Base-by-base conservation (phyloP, 1,284 basidiomycete genomes). In the Microbotryomycetes sp. region DNA sequence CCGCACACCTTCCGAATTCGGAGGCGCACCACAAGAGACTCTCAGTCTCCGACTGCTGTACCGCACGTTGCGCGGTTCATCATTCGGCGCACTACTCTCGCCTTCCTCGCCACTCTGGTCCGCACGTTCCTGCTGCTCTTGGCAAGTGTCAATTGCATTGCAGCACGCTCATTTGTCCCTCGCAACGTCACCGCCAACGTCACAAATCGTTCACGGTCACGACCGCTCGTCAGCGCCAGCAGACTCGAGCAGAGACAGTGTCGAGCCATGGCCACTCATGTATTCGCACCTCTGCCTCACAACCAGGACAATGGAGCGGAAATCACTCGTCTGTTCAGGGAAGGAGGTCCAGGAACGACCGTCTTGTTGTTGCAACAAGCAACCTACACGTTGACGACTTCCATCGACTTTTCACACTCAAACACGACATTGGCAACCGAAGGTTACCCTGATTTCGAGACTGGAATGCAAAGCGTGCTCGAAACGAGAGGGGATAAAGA, bases 401-500 rank as follows among this genome's bases (percentile, higher is more conserved):
- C 58, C 15, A 63, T 72, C 56, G 49, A 54, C 27, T 45, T 72
- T 27, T n/a, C 31, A 3, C 63, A 66, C 35, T 52, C 62, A 4
- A 31, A 54, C 27, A 68, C 63, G 11, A 64, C 67, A 24, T 62
- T 72, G 23, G 70, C 70, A 13, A 72, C 71, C 1, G 49, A 64
- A 5, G 71, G 70, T 2, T 72, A 60, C 52, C 71, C 71, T 6
- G 41, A 45, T n/a, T 62, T 69, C 52, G 66, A 68, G 11, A 56
- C 61, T 28, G 65, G 62, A 11, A 9, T 56, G 11, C 70, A 67
- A 48, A 69, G 67, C 11, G 46, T 67, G 29, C 60, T 69, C 27
- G 67, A 67, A 24, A 72, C 68, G 9, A 53, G 66, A 3, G 69
- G 67, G 18, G 64, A 67, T 41, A 65, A 69, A 18, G 66, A 71